Evolutionary conservation across 345 rosid genomes (phyloP).

Genomic region (Camelina neglecta): DNA sequence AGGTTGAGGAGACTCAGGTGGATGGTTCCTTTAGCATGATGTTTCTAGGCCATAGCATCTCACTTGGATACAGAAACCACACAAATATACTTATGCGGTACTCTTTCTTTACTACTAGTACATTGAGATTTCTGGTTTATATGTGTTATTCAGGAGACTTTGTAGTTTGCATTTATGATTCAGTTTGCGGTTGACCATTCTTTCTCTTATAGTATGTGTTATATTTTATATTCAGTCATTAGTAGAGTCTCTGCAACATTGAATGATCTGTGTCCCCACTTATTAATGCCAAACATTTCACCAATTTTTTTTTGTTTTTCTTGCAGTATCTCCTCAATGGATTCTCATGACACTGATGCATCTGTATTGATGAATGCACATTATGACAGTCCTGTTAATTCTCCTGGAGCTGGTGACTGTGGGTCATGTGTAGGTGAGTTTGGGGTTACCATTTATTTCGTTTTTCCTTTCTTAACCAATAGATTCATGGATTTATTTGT

Average conservation of each 20-base stretch:
- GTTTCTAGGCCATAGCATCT: constrained; percentile 83
- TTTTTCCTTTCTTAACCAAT: constrained; percentile 14
- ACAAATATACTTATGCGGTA: constrained; percentile 89
- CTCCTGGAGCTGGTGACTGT: constrained; percentile 99
- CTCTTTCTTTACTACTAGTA: constrained; percentile 16
- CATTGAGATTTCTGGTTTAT: background rate
- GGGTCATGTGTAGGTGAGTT: constrained; percentile 93
- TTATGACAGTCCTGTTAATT: constrained; percentile 88
- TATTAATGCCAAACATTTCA: constrained; percentile 15
- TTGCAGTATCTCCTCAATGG: constrained; percentile 75
- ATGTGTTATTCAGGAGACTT: background rate
- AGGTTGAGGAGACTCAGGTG: constrained; percentile 79
- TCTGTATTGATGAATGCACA: constrained; percentile 94
- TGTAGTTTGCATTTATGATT: constrained; percentile 1
- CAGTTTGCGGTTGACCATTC: background rate
- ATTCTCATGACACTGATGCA: constrained; percentile 68
- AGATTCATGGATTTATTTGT: constrained; percentile 27
- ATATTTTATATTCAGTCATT: constrained; percentile 26
- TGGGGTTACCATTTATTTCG: background rate
- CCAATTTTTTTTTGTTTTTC: background rate
- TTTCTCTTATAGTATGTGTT: constrained; percentile 6
- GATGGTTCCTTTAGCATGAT: constrained; percentile 92
- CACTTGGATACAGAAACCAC: constrained; percentile 89
- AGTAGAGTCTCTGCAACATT: constrained; percentile 14
- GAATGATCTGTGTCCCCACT: constrained; percentile 33